Evolutionary conservation across 495 filamentous ascomycete genomes (phyloP).

Genomic region (Acidiella bohemica): DNA sequence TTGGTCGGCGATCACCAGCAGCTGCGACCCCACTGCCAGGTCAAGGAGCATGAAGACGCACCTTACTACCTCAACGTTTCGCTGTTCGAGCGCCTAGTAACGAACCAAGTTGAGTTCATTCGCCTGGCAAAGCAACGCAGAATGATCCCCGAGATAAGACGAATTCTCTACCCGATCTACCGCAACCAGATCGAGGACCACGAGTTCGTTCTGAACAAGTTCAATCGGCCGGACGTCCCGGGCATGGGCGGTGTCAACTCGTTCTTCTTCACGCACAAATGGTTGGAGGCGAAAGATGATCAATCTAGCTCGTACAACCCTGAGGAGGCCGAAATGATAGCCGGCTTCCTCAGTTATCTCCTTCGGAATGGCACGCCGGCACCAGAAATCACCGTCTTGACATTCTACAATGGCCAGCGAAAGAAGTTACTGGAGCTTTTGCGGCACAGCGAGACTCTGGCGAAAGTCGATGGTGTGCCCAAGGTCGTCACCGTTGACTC

Average conservation of each 20-base stretch:
- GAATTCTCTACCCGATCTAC: constrained; percentile 54
- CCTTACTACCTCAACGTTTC: constrained; percentile 56
- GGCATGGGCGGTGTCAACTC: constrained; percentile 65
- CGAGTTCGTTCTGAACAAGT: constrained; percentile 38
- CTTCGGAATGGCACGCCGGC: constrained; percentile 46
- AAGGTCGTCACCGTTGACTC: constrained; percentile 81
- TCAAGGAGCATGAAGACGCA: constrained; percentile 37
- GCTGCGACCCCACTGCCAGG: constrained; percentile 48
- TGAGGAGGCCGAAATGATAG: constrained; percentile 66
- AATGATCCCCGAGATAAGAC: constrained; percentile 61
- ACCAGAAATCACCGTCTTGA: constrained; percentile 65
- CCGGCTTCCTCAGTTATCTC: constrained; percentile 58
- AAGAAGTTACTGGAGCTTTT: constrained; percentile 42
- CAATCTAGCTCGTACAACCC: constrained; percentile 59
- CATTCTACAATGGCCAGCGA: constrained; percentile 77
- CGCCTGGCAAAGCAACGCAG: constrained; percentile 50
- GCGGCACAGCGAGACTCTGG: constrained; percentile 29
- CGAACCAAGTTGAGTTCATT: constrained; percentile 50
- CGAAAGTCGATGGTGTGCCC: constrained; percentile 39
- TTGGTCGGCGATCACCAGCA: constrained; percentile 68
- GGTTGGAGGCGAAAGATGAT: constrained; percentile 50
- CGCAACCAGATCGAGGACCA: constrained; percentile 54
- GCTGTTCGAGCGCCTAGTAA: constrained; percentile 65
- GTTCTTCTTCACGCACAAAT: constrained; percentile 60
- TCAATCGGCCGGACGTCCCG: constrained; percentile 45